Evolutionary conservation across 768 basidiomycete species (phyloP).

Genomic region (Naganishia onofrii): DNA sequence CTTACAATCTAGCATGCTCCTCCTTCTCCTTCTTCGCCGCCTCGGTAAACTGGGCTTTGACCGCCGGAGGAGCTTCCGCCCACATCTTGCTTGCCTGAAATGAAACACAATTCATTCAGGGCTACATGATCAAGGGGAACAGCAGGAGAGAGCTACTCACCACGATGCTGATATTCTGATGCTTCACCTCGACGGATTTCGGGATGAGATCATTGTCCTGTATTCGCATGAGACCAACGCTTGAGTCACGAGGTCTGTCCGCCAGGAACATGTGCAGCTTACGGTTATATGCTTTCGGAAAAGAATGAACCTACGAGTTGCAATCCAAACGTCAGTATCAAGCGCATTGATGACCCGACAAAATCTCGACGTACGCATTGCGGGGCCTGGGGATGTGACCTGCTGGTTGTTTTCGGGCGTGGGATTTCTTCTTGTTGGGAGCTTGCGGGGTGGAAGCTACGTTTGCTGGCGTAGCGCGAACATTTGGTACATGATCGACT

Average conservation of each 20-base stretch:
- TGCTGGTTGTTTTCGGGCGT: constrained; percentile 51
- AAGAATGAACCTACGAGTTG: constrained; percentile 45
- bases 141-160: constrained; percentile 34
- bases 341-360: no score
- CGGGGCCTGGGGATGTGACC: constrained; percentile 52
- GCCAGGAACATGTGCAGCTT: not conserved
- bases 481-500: not conserved
- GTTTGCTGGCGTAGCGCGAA: no score
- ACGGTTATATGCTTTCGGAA: constrained; percentile 52
- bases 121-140: no score
- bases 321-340: no score
- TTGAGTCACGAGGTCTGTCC: not conserved
- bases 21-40: constrained; percentile 50
- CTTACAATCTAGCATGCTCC: constrained; percentile 42
- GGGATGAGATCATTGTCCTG: constrained; percentile 51
- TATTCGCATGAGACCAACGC: not conserved
- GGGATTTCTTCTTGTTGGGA: constrained; percentile 46
- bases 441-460: not conserved
- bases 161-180: constrained; percentile 53
- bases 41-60: constrained; percentile 48
- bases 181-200: constrained; percentile 50
- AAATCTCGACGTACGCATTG: constrained; percentile 39
- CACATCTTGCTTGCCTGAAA: constrained; percentile 52
- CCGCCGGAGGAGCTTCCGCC: constrained; percentile 48
- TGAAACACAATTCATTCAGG: not conserved